Evolutionary conservation across 345 rosid genomes (phyloP), one percentile per base, ranked within the genome.

Genomic region (Eucalyptus microcorys): DNA sequence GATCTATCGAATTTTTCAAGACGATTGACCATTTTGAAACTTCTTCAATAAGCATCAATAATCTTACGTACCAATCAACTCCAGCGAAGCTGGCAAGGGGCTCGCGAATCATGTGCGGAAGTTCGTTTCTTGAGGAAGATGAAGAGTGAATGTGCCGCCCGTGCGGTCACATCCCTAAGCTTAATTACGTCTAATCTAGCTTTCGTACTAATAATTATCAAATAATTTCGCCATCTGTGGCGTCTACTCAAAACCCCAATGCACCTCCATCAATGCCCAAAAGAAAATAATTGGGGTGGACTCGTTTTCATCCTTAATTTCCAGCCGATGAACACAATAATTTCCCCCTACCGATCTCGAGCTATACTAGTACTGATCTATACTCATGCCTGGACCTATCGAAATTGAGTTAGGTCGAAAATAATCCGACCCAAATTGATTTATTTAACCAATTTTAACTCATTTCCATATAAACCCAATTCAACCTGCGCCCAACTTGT

Each of bases 401-500:
- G 55, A 52, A 52, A 3, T 52, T 52, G 4, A 4, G 22, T 52
- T 19, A 3, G 9, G 9, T 52, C 10, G 9, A 52, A 52, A 19
- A 52, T 52, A 19, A 16, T 52, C 21, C 52, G 2, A 49, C 2
- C 10, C 26, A 52, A 52, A 52, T 52, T 55, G 14, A 24, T 55
- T 9, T 9, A 55, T 55, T 55, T 55, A 55, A 26, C 7, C 61
- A 1, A 22, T 55, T 26, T 4, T 24, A 2, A 24, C 61, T 9
- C 1, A 0, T 53, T 53, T 53, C 12, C 59, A 53, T 52, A 52
- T 1, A 52, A 52, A 21, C 57, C 57, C 57, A 52, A 52, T 2
- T 52, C 26, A 52, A 52, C 0, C 26, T 0, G 5, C 0, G 2
- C 5, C 26, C 26, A 0, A 24, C 14, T 24, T 22, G 30, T 10